phyloP scores from a whole-genome alignment of 2,329 filamentous ascomycete species.

The Fusarium brachygibbosum region DNA sequence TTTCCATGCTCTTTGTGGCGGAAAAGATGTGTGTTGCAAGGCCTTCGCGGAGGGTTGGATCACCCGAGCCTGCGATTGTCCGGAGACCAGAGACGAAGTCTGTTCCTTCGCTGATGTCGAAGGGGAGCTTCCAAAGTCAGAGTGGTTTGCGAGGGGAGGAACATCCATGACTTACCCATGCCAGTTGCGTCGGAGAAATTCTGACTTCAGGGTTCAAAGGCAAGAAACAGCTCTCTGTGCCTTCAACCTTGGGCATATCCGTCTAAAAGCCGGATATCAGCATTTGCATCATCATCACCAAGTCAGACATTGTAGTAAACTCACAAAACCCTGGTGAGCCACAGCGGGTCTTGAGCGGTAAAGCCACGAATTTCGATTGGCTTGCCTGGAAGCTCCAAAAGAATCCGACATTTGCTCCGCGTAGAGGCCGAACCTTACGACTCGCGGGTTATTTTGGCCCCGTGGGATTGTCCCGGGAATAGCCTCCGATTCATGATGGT shows the following conservation, averaged over 20 bases:
- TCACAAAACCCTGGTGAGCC: constrained; percentile 50
- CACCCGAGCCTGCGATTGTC: constrained; percentile 64
- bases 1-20: constrained; percentile 62
- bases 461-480: constrained; percentile 61
- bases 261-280: constrained; percentile 26
- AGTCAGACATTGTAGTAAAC: not conserved
- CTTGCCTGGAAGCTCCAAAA: constrained; percentile 51
- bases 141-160: rapidly evolving
- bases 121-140: constrained; percentile 35
- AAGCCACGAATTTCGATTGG: constrained; percentile 52
- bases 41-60: constrained; percentile 63
- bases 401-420: constrained; percentile 61
- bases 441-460: constrained; percentile 61
- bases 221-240: constrained; percentile 46
- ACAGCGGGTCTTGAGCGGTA: constrained; percentile 50
- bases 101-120: constrained; percentile 57
- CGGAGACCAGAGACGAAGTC: constrained; percentile 57
- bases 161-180: constrained; percentile 34
- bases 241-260: constrained; percentile 44
- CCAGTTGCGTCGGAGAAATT: constrained; percentile 45
- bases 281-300: rapidly evolving
- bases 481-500: constrained; percentile 60
- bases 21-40: constrained; percentile 64
- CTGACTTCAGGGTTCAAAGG: constrained; percentile 43
- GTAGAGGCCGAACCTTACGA: constrained; percentile 56